phyloP scores from a whole-genome alignment of 306 rosid species.

The Inga laurina region DNA sequence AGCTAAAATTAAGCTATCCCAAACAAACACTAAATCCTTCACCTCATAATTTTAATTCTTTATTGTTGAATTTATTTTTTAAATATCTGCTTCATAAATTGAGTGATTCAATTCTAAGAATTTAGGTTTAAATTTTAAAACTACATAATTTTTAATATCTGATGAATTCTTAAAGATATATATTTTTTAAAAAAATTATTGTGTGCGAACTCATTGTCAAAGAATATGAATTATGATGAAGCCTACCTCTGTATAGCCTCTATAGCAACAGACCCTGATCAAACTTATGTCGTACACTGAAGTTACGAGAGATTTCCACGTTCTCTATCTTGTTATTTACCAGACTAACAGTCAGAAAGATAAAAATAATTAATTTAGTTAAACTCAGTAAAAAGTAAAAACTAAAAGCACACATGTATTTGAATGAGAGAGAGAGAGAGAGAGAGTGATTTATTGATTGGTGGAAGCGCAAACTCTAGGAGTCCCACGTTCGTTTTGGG shows the following conservation, averaged over 20 bases:
- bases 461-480: conserved; percentile 43
- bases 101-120: neutral
- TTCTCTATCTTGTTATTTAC: conserved; percentile 37
- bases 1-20: too few species aligned
- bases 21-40: neutral
- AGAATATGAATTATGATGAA: neutral
- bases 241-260: neutral
- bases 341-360: conserved; percentile 26
- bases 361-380: neutral
- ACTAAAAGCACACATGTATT: neutral
- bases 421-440: conserved; percentile 20
- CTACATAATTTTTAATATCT: too few species aligned
- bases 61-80: neutral
- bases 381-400: neutral
- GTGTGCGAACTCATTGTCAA: neutral
- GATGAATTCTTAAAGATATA: neutral
- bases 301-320: conserved; percentile 19
- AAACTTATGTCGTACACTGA: neutral
- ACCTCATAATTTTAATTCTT: neutral
- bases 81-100: neutral
- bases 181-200: neutral
- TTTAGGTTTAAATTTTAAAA: neutral
- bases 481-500: conserved; percentile 77
- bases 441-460: conserved; percentile 33
- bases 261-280: neutral